Evolutionary conservation across 768 basidiomycete species (phyloP).

Genomic region (Favolaschia claudopus): DNA sequence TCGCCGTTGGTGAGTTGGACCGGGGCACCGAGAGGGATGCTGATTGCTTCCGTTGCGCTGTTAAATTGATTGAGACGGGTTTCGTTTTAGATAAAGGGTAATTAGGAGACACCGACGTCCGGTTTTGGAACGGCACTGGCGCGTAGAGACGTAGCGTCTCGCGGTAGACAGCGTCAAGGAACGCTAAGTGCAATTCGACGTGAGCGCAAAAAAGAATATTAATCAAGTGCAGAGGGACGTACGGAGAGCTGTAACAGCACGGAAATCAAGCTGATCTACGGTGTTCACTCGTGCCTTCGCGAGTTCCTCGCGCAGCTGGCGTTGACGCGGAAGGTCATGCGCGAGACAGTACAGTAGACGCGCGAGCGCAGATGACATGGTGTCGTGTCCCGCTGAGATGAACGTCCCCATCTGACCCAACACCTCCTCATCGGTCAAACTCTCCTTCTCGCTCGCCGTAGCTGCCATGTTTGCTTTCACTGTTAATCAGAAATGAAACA

Average conservation of each 20-base stretch:
- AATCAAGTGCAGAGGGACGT: neutral
- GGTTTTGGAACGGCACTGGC: conserved; percentile 4
- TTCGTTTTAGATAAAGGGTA: no score
- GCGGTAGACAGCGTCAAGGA: conserved; percentile 8
- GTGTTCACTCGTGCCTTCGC: neutral
- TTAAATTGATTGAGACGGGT: neutral
- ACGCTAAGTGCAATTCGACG: conserved; percentile 8
- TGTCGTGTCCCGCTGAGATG: conserved; percentile 7
- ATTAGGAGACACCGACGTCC: neutral
- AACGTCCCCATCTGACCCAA: conserved; percentile 13
- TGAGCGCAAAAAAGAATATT: neutral
- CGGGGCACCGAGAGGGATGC: conserved; percentile 5
- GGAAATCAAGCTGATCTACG: conserved; percentile 4
- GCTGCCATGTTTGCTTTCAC: conserved; percentile 6
- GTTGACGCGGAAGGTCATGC: conserved; percentile 14
- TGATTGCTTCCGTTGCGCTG: conserved; percentile 9
- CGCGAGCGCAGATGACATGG: conserved; percentile 2
- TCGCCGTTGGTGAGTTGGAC: conserved; percentile 4
- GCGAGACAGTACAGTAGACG: conserved; percentile 6
- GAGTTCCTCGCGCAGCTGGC: conserved; percentile 6
- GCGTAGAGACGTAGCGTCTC: conserved; percentile 12
- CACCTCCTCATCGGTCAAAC: conserved; percentile 9
- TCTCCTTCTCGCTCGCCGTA: conserved; percentile 6
- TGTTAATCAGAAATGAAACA: no score
- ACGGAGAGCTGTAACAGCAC: conserved; percentile 7